Evolutionary conservation across 1,139 yeast species (phyloP), one percentile per base, ranked within the genome.

Genomic region (Saccharomyces hybrid): DNA sequence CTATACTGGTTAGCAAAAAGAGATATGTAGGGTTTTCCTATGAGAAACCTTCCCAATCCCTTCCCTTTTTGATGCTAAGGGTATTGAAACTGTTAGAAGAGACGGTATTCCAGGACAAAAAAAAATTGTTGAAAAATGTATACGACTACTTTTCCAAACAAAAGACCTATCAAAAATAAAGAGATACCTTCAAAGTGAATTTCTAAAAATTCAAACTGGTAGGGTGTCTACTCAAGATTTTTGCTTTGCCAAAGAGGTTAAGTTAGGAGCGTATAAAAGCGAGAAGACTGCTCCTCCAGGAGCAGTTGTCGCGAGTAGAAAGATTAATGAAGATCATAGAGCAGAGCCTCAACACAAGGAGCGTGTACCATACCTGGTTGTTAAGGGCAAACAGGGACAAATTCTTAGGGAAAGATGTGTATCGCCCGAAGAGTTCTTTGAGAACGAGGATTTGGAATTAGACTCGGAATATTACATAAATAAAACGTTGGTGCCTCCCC

Each of bases 91-190:
- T 0, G 87, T 93, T 0, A 71, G 99, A 58, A 75, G 99, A 60
- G 99, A 93, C 70, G 98, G 97, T 0, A 86, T 91, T 16, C 96
- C 96, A 0, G 96, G 96, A 0, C 96, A 88, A 61, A 95, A 82
- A 70, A 86, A 86, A 63, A 83, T 93, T 47, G 83, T 88, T 27
- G 96, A 88, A 59, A 80, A 81, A 58, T 73, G 87, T 0, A 71
- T 93, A 8, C 74, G 86, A 47, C 75, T 83, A 1, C 71, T 93
- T 4, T 93, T 93, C 67, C 86, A 85, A 24, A 81, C 91, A 0
- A 74, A 77, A 46, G 90, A 93, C 65, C 67, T 93, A 14, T 83
- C 96, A 0, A 58, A 68, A 47, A 87, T 91, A 4, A 90, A 90
- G 64, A 58, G 66, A 1, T 91, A 83, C 63, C 80, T 88, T 1